Evolutionary conservation across 495 filamentous ascomycete genomes (phyloP), one percentile per base, ranked within the genome.

Genomic region (Talaromyces liani): DNA sequence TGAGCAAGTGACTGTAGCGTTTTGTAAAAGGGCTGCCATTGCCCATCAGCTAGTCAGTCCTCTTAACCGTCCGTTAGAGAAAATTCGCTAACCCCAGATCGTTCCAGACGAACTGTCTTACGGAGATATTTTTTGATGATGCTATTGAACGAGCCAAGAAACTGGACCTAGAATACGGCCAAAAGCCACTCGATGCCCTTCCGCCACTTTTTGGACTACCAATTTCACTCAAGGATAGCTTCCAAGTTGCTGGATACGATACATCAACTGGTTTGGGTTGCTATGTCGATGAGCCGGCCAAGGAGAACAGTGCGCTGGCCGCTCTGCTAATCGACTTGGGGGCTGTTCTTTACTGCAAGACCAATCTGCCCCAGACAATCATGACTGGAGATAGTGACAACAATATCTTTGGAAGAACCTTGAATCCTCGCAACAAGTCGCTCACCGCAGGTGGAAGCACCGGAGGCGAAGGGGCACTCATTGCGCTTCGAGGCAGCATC

Each of bases 191-290:
- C 1, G 34, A 60, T 27, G 74, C 79, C 3, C 65, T 82, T 9
- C 87, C 87, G 0, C 87, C 86, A 4, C 72, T 91, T 0, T 87
- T 64, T 41, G 88, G 88, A 20, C 64, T 91, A 10, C 88, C 88
- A 0, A 84, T 90, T 34, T 85, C 82, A 20, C 78, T 89, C 7
- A 91, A 91, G 70, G 88, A 90, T 69, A 78, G 85, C 62, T 78
- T 88, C 58, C 77, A 77, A 25, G 80, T 91, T 33, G 75, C 84
- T 64, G 85, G 80, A 4, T 72, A 83, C 9, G 74, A 79, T 66
- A 77, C 75, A 14, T 75, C 74, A 1, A 75, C 27, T 76, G 79
- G 78, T 81, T 84, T 55, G 75, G 74, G n/a, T 18, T 60, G 58
- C 24, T 60, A 36, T 39, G 58, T 60, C 14, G 33, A 60, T 60